Base-by-base conservation (phyloP, 768 basidiomycete species). In the Boletus sensibilis region DNA sequence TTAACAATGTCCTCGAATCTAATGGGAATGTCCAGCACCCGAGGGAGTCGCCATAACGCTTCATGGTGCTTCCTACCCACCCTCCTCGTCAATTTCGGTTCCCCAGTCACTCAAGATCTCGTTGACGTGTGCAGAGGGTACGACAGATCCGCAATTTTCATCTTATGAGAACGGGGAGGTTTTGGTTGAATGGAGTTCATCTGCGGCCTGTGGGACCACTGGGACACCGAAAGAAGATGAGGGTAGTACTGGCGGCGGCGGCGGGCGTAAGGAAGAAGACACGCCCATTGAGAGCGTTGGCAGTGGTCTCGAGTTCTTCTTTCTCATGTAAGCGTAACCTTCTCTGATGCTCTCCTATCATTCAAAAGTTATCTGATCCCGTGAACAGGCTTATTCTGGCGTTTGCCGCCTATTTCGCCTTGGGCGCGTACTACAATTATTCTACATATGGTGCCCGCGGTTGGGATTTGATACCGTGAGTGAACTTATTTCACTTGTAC, bases 391-490 rank as follows among this genome's bases (percentile, higher is more conserved):
- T 70, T 12, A 53, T 92, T 13, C 68, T 94, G 21, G 84, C 83
- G 3, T 78, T 93, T 56, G 66, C 77, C 5, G 79, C 82, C 3
- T 95, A 95, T 73, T 85, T 95, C 61, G 80, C 68, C 1, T 69
- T 93, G 25, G 93, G 93, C 20, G 87, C 88, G 10, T 95, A 93
- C 70, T 87, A 91, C 74, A 94, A 95, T 64, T 93, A 92, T 65
- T 83, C 88, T 7, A 90, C 84, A 20, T 95, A 94, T 67, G 92
- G 92, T 20, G 89, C 92, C 10, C 80, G 84, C 25, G 93, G 93
- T 14, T 75, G 78, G 69, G 92, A 94, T 71, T 78, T 94, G 52
- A 85, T 94, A 69, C 92, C 91, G 90, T 92, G 69, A 69, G 90
- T 81, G 23, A 34, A n/a, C n/a, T 33, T 46, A 12, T 56, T 51